Percentiles rank a stretch among this genome's conserved stretches.
phyloP scores from a whole-genome alignment of 352 stramenopile genomes.

The Globisporangium cystogenes region DNA sequence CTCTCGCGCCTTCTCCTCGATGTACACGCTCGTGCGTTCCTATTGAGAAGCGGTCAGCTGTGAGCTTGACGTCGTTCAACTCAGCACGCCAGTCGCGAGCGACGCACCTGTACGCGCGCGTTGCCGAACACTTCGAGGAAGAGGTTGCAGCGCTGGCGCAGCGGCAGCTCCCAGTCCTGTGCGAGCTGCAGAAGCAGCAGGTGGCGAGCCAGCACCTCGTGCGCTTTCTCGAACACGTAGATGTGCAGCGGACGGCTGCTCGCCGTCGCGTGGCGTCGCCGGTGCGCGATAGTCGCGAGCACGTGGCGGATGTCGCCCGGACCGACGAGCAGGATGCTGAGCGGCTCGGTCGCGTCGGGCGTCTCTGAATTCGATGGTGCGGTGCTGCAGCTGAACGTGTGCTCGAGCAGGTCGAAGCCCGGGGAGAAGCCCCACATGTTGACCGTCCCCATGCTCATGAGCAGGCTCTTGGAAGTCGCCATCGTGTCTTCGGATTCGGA shows the following conservation, averaged over 20 bases:
- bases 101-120: constrained; percentile 72
- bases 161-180: constrained; percentile 81
- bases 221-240: constrained; percentile 84
- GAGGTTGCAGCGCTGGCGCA: constrained; percentile 84
- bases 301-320: constrained; percentile 80
- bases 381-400: not conserved
- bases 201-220: constrained; percentile 85
- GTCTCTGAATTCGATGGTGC: not conserved
- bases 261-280: constrained; percentile 24
- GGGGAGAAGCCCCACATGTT: constrained; percentile 88
- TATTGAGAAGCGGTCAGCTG: constrained; percentile 6
- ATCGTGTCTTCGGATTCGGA: not conserved
- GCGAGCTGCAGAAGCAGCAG: constrained; percentile 87
- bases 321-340: constrained; percentile 54
- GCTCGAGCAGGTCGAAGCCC: constrained; percentile 44
- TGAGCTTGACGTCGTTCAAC: not conserved
- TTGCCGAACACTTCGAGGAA: constrained; percentile 96
- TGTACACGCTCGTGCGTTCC: constrained; percentile 81
- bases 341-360: constrained; percentile 14
- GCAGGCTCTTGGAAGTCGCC: constrained; percentile 25
- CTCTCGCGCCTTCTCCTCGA: constrained; percentile 62
- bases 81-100: no score
- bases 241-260: constrained; percentile 59
- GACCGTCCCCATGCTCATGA: constrained; percentile 78
- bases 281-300: constrained; percentile 45